Evolutionary conservation across 2,329 filamentous ascomycete genomes (phyloP), one percentile per base, ranked within the genome.

Genomic region (Pseudocercospora vitis): DNA sequence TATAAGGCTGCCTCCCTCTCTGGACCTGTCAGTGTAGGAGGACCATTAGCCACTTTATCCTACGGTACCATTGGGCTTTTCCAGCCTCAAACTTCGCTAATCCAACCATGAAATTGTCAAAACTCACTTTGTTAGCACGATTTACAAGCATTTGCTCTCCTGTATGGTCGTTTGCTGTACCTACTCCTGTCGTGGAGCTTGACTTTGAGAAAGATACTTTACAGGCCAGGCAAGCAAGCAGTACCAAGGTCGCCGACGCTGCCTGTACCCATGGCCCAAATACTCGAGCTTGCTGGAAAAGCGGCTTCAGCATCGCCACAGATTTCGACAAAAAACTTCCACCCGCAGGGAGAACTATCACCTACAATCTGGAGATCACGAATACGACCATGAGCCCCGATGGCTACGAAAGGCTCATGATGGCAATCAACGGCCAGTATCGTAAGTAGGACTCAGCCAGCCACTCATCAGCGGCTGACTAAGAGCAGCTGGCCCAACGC

Each of bases 341-440:
- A 3, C 67, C 65, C 4, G 72, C 70, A 24, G 74, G 74, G 4
- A 68, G 62, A 7, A 72, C 66, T 4, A 63, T 67, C 0, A 14
- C 42, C 7, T 75, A 76, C 59, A 59, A 57, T 35, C 60, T 67
- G 52, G 69, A 60, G 49, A 65, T 63, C 58, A 64, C 54, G 42
- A 70, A 63, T 50, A 75, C 74, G 3, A 65, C 55, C 44, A 70
- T 73, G 33, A 47, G 52, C 44, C 67, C 71, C 2, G 73, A 76
- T 62, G 74, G 74, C 47, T 9, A 54, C 26, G 52, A 60, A 1
- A 53, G 63, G 28, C 18, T 60, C 2, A 67, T 65, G 37, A 52
- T 75, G 55, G 74, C 88, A 24, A 74, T 88, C 65, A 86, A 87
- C 65, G 81, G 80, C 7, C 78, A 82, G 37, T 85, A 81, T 56